Base-by-base conservation (phyloP, 768 basidiomycete species). In the Mycena vitilis region DNA sequence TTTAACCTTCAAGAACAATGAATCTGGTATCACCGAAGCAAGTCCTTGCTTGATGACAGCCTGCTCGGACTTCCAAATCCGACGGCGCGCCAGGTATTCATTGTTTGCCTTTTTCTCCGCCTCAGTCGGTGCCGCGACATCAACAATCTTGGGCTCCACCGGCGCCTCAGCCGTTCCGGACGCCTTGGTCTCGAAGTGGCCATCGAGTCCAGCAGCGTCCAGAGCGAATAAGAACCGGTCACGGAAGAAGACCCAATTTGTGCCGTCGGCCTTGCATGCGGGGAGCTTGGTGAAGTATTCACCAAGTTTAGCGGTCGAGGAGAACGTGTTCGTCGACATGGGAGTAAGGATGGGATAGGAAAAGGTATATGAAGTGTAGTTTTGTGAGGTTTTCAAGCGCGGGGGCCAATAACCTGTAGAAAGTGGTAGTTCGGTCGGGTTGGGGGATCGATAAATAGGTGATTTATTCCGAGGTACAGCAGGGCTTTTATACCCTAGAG, bases 1-100 rank as follows among this genome's bases (percentile, higher is more conserved):
- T 12, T 69, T 71, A 9, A 79, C 68, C 47, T 73, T 71, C 42
- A 78, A 68, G 45, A 76, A 72, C 11, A 77, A 36, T 3, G 64
- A 71, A 34, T 77, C 73, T 10, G 71, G 59, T 15, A 77, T 75
- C 25, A 37, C 69, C 15, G 70, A 60, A n/a, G 72, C 72, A 15
- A 78, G 59, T 0, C 70, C 70, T 23, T 75, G 72, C 45, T 72
- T 73, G 18, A 73, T 60, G 2, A 66, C 62, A 15, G 69, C 74
- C 55, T 78, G 65, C 59, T 66, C 59, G 15, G 65, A 66, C 23
- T 60, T 65, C 68, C 68, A 69, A 22, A 62, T 48, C 16, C 60
- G 36, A 0, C 51, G 57, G 6, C 23, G 38, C 22, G 12, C 20
- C n/a, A 63, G 36, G 34, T 63, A 63, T 13, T 63, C 30, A 44